phyloP scores from a whole-genome alignment of 805 yeast species.

The Maudiozyma bulderi region DNA sequence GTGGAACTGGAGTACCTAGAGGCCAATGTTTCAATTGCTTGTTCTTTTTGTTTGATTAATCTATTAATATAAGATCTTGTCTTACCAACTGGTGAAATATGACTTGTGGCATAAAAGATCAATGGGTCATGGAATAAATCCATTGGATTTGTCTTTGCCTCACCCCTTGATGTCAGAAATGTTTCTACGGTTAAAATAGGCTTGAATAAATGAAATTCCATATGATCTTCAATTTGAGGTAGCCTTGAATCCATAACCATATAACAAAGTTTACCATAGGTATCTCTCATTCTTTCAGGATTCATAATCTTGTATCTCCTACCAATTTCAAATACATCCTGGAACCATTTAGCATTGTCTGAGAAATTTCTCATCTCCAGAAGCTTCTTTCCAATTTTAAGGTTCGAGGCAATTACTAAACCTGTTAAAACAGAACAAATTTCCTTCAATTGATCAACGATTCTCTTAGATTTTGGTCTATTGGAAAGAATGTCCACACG shows the following conservation, averaged over 20 bases:
- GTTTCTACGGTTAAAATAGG: slow-evolving; percentile 57
- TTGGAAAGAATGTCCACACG: slow-evolving; percentile 63
- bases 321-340: slow-evolving; percentile 64
- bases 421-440: slow-evolving; percentile 75
- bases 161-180: slow-evolving; percentile 35
- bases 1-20: slow-evolving; percentile 36
- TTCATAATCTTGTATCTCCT: slow-evolving; percentile 76
- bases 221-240: slow-evolving; percentile 56
- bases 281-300: slow-evolving; percentile 72
- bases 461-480: slow-evolving; percentile 58
- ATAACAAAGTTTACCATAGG: slow-evolving; percentile 69
- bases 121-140: slow-evolving; percentile 47
- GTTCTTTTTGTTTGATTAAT: slow-evolving; percentile 56
- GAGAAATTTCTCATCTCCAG: slow-evolving; percentile 58
- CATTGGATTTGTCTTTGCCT: slow-evolving; percentile 30
- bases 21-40: slow-evolving; percentile 55
- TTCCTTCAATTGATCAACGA: slow-evolving; percentile 61
- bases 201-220: slow-evolving; percentile 68
- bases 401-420: slow-evolving; percentile 64
- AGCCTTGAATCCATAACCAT: slow-evolving; percentile 79
- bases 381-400: slow-evolving; percentile 57
- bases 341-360: slow-evolving; percentile 65
- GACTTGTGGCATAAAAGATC: slow-evolving; percentile 56
- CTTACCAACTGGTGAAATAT: slow-evolving; percentile 51
- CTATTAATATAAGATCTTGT: slow-evolving; percentile 44